Base-by-base conservation (phyloP, 371 early-diverging fungal species). In the Saksenaea oblongispora region DNA sequence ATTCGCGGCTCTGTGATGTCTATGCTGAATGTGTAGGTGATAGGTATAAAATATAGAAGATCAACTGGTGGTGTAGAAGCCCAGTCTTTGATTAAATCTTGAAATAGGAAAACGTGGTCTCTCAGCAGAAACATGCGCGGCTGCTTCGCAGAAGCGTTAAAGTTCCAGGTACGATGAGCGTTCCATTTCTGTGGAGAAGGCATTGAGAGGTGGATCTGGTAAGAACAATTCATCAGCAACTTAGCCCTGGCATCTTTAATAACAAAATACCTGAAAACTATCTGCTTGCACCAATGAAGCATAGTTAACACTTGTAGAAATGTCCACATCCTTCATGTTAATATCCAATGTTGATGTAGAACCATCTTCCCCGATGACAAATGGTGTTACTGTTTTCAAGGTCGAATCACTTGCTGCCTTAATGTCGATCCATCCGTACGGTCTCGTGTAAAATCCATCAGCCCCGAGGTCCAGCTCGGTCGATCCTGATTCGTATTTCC, bases 171-270 rank as follows among this genome's bases (percentile, higher is more conserved):
- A 24, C 93, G 81, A 56, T 76, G 76, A 1, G 80, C 84, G 69
- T 95, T 94, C 95, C 95, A 95, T n/a, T 85, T 69, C 7, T 90
- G 59, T 1, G 95, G 95, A 44, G 79, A 79, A 8, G 83, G 84
- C 79, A 93, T 80, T 11, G 68, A 66, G 24, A 84, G 75, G 5
- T 76, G 70, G 54, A 94, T 63, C 88, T 91, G 61, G 31, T 11
- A 13, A 58, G 9, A 26, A 28, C 53, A 31, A 13, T 31, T 37
- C 9, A 36, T 13, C 26, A 41, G 9, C 18, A 42, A n/a, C 55
- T 17, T 55, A 56, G 35, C 28, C 51, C 18, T 44, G 11, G 5
- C 15, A 1, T 18, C 13, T 28, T 14, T 2, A 18, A 9, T 9
- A 61, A 11, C 5, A 18, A 54, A 56, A 56, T 77, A 87, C 90